Evolutionary conservation across 805 yeast genomes (phyloP), one percentile per base, ranked within the genome.

Genomic region (Yamadazyma paraphyllophila): DNA sequence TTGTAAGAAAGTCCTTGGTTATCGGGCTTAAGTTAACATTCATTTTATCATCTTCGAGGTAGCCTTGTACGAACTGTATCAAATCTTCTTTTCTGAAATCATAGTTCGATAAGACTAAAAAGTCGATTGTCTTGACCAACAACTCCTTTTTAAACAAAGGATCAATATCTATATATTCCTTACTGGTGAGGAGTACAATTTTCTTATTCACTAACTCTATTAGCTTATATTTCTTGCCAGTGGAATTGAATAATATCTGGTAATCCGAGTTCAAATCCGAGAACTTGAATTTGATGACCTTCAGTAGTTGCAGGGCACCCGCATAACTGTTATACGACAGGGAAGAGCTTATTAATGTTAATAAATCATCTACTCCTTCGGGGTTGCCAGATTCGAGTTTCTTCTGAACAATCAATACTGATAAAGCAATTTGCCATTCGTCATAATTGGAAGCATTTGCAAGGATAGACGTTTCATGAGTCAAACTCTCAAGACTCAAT

Each of bases 191-290:
- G 7, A 58, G 44, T 17, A 61, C 50, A 25, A 67, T 50, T 46
- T 71, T 66, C 47, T 63, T 65, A 42, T 65, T 62, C n/a, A 66
- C 55, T 46, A 66, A 55, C 13, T 65, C 69, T 20, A 61, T 50
- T 9, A 59, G 43, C 29, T 57, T 53, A 15, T 50, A 43, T 13
- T 46, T 48, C 8, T 46, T 20, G 25, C 38, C 46, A 4, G 35
- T 33, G 12, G 48, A 38, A 2, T 47, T 54, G 10, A 54, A 47
- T 9, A 69, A 48, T 39, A 54, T 57, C 46, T 61, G 65, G 45
- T 57, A 64, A 49, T 71, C 75, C 7, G 66, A 58, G 29, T 49
- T 42, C 25, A 70, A 49, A 49, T 71, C 76, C 25, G 57, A 53
- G 43, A 60, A 62, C 50, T 61, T 66, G 41, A 65, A 47, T 45